Evolutionary conservation across 208 protist species (phyloP).

Genomic region (Leishmania tarentolae): DNA sequence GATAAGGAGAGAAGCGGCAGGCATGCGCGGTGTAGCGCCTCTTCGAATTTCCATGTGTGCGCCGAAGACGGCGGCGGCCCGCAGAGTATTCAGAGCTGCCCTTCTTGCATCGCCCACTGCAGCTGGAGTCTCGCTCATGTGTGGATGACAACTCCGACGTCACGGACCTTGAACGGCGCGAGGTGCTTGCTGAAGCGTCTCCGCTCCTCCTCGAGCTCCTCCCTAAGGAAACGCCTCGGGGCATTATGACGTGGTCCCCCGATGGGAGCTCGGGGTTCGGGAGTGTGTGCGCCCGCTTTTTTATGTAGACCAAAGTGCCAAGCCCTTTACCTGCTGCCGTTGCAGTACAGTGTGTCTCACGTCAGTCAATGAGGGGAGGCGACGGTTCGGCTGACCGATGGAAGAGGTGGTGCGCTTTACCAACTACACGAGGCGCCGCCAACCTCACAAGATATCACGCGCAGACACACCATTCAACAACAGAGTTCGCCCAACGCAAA

Average conservation of each 20-base stretch:
- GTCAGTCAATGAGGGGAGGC: background rate
- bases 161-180: background rate
- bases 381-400: background rate
- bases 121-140: background rate
- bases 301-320: background rate
- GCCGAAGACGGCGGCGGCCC: background rate
- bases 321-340: background rate
- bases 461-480: background rate
- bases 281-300: background rate
- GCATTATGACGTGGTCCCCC: background rate
- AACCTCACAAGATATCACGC: background rate
- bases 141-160: background rate
- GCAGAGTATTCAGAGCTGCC: background rate
- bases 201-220: background rate
- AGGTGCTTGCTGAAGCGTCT: background rate
- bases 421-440: background rate
- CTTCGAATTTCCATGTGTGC: background rate
- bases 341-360: background rate
- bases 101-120: background rate
- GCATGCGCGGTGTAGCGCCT: constrained; percentile 28
- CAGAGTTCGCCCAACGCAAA: background rate
- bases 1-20: constrained; percentile 17
- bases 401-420: background rate
- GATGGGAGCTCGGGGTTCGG: background rate
- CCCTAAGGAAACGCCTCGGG: background rate